Conservation (phyloP, 2,329 filamentous ascomycete species). For the Ambrosiella xylebori region DNA sequence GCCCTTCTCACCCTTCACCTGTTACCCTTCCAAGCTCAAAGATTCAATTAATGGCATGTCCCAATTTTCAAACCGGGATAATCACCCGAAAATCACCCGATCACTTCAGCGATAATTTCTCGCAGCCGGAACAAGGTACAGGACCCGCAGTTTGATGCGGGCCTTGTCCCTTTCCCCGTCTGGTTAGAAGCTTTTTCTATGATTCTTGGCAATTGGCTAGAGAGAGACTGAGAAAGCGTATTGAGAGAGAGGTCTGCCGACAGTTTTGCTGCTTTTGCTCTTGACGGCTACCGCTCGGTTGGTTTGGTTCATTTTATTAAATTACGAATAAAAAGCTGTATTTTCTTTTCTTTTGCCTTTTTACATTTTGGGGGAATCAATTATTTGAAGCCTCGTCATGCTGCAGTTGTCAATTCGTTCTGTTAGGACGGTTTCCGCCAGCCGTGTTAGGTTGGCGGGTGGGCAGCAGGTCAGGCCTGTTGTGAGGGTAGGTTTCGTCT, state of each 20-base stretch:
- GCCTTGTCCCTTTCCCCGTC: background rate
- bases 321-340: background rate
- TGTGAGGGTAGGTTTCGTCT: slow-evolving; percentile 5
- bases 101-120: slow-evolving; percentile 13
- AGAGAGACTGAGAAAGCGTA: too few species aligned
- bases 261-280: background rate
- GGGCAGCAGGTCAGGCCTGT: slow-evolving; percentile 10
- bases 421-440: slow-evolving; percentile 37
- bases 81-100: slow-evolving; percentile 27
- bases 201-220: too few species aligned
- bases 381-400: slow-evolving; percentile 24
- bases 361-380: slow-evolving; percentile 13
- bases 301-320: background rate
- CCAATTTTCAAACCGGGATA: slow-evolving; percentile 1
- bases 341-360: slow-evolving; percentile 13
- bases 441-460: slow-evolving; percentile 25
- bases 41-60: background rate
- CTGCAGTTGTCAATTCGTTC: slow-evolving; percentile 53
- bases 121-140: slow-evolving; percentile 1
- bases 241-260: too few species aligned
- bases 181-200: too few species aligned
- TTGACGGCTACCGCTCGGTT: background rate
- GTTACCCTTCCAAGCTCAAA: background rate
- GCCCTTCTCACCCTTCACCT: background rate
- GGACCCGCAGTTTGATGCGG: background rate